Conservation (phyloP, 2,329 filamentous ascomycete species). For the Curvularia lunata region DNA sequence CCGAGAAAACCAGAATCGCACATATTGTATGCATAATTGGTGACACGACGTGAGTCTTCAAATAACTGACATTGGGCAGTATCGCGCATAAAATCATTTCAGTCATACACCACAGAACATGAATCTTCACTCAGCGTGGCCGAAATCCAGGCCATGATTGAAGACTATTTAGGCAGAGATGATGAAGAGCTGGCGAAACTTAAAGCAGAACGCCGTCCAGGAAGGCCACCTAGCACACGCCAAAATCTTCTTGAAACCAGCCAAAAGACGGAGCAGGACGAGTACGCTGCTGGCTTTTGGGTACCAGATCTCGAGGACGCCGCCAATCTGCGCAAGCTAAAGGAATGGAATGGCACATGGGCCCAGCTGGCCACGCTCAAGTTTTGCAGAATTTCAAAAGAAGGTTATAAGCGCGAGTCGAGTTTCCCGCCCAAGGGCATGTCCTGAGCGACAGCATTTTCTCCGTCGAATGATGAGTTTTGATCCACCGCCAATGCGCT, state of each 20-base stretch:
- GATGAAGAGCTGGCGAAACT: constrained; percentile 72
- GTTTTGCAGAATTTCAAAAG: constrained; percentile 75
- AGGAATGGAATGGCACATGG: constrained; percentile 85
- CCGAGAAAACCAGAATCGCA: constrained; percentile 75
- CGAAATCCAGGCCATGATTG: constrained; percentile 61
- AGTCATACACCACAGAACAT: constrained; percentile 66
- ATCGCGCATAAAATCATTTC: constrained; percentile 73
- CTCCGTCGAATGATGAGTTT: neutral
- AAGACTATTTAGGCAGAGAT: constrained; percentile 63
- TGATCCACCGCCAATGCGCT: neutral
- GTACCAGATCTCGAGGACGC: constrained; percentile 76
- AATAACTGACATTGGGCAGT: constrained; percentile 54
- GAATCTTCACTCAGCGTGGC: constrained; percentile 55
- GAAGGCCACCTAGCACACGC: constrained; percentile 76
- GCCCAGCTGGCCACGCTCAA: constrained; percentile 75
- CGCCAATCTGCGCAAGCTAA: constrained; percentile 69
- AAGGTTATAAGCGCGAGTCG: constrained; percentile 70
- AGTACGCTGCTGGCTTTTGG: constrained; percentile 86
- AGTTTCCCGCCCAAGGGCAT: constrained; percentile 73
- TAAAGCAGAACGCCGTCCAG: constrained; percentile 74
- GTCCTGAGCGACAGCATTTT: constrained; percentile 33
- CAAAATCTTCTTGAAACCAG: constrained; percentile 79
- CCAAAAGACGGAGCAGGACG: constrained; percentile 73
- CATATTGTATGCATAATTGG: constrained; percentile 63
- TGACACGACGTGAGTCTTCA: neutral